Percentiles rank a stretch among this genome's conserved stretches.
Evolutionary conservation across 441 rosid species (phyloP).

Genomic region (Gossypium schwendimanii): DNA sequence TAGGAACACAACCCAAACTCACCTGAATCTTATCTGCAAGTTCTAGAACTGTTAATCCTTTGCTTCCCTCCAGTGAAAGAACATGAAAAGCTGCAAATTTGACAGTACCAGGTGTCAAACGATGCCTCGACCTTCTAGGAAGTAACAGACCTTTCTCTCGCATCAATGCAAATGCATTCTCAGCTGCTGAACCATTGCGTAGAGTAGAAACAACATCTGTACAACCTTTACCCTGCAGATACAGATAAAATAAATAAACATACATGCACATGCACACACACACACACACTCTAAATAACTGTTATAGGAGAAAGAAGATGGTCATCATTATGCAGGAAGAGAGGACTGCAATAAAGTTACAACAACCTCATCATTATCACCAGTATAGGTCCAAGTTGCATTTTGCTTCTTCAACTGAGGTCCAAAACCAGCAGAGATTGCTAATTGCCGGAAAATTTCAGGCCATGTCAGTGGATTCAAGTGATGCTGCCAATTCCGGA

Average conservation of each 20-base stretch:
- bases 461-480: slow-evolving; percentile 92
- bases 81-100: slow-evolving; percentile 99
- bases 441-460: slow-evolving; percentile 83
- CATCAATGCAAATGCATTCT: slow-evolving; percentile 88
- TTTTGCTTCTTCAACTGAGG: slow-evolving; percentile 65
- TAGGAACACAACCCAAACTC: slow-evolving; percentile 13
- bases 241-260: background rate
- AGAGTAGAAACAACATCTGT: slow-evolving; percentile 65
- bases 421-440: slow-evolving; percentile 80
- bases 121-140: slow-evolving; percentile 93
- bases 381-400: slow-evolving; percentile 30
- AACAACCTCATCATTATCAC: slow-evolving; percentile 63
- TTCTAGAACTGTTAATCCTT: slow-evolving; percentile 83
- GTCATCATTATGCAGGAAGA: background rate
- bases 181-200: slow-evolving; percentile 97
- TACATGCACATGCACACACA: background rate
- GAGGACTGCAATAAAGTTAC: slow-evolving; percentile 8
- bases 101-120: slow-evolving; percentile 99
- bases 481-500: slow-evolving; percentile 86
- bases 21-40: slow-evolving; percentile 99
- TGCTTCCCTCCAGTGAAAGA: slow-evolving; percentile 93
- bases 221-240: slow-evolving; percentile 72
- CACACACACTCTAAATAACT: background rate
- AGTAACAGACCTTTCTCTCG: slow-evolving; percentile 86
- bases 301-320: background rate